Percentiles rank a stretch among this genome's conserved stretches.
Evolutionary conservation across 164 flowering plant genomes (phyloP).

Genomic region (Tetrastigma voinierianum): DNA sequence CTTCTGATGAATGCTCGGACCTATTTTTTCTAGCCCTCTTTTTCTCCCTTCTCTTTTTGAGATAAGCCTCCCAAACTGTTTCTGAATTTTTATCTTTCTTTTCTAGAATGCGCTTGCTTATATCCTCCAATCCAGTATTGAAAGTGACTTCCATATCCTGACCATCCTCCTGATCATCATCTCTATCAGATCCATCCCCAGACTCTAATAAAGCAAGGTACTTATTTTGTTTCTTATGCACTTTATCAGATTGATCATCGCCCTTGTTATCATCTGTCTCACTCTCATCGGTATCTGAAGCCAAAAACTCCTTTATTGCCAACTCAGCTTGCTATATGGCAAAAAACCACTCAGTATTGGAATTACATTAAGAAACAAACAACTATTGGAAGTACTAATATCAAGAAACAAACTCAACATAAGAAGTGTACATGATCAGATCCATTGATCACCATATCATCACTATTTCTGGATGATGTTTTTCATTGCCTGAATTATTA

Average conservation of each 20-base stretch:
- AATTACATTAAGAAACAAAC: background rate
- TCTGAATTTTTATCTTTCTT: slow-evolving; percentile 75
- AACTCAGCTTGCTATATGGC: slow-evolving; percentile 53
- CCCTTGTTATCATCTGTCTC: slow-evolving; percentile 54
- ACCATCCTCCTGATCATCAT: slow-evolving; percentile 41
- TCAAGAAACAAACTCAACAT: background rate
- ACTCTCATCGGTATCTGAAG: slow-evolving; percentile 59
- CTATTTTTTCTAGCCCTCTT: slow-evolving; percentile 56
- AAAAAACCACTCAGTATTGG: background rate
- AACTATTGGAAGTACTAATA: background rate
- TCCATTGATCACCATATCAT: background rate
- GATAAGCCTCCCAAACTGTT: slow-evolving; percentile 81
- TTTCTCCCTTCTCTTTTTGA: slow-evolving; percentile 71
- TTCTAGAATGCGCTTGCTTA: slow-evolving; percentile 79
- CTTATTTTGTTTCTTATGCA: slow-evolving; percentile 38
- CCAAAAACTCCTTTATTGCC: slow-evolving; percentile 76
- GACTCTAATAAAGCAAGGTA: slow-evolving; percentile 64
- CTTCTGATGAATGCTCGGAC: slow-evolving; percentile 62
- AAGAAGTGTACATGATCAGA: background rate
- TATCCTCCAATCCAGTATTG: slow-evolving; percentile 79
- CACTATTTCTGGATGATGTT: background rate
- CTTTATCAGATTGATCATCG: slow-evolving; percentile 34
- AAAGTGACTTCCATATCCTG: slow-evolving; percentile 97
- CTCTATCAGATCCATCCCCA: slow-evolving; percentile 66
- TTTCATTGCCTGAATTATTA: background rate